Evolutionary conservation across 208 protist genomes (phyloP).

Genomic region (Herpetomonas tarakana): DNA sequence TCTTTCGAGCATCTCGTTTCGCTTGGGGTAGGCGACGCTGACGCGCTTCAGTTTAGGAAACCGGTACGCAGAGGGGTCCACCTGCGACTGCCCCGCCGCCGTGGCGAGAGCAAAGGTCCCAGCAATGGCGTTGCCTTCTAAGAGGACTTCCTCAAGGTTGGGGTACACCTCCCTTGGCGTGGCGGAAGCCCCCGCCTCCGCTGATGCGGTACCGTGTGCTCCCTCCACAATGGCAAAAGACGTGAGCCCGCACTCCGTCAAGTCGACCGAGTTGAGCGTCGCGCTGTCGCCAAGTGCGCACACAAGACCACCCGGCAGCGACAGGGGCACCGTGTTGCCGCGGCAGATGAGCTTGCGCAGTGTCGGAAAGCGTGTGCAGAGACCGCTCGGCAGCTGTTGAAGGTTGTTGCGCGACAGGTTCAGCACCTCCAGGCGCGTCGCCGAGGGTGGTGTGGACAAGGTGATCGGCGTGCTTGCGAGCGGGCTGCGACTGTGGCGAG

Average conservation of each 20-base stretch:
- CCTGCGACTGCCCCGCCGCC: neutral
- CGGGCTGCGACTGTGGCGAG: neutral
- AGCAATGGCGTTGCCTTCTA: slow-evolving; percentile 29
- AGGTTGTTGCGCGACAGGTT: slow-evolving; percentile 35
- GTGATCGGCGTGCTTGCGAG: neutral
- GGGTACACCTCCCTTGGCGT: slow-evolving; percentile 8
- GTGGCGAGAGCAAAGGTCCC: slow-evolving; percentile 23
- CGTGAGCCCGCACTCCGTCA: slow-evolving; percentile 12
- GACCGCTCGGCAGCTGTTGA: slow-evolving; percentile 17
- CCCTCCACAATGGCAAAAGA: slow-evolving; percentile 20
- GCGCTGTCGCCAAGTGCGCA: slow-evolving; percentile 17
- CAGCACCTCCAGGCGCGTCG: slow-evolving; percentile 27
- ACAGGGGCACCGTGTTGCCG: slow-evolving; percentile 17
- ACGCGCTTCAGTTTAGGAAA: slow-evolving; percentile 26
- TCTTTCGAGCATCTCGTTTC: slow-evolving; percentile 10
- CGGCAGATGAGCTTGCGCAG: slow-evolving; percentile 30
- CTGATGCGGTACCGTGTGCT: neutral
- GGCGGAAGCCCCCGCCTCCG: neutral
- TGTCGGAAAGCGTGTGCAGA: slow-evolving; percentile 26
- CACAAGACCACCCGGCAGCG: slow-evolving; percentile 16
- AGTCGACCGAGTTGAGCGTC: slow-evolving; percentile 15
- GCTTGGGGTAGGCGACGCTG: slow-evolving; percentile 12
- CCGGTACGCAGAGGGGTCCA: too few relatives aligned
- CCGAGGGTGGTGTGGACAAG: too few relatives aligned
- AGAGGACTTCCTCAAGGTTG: slow-evolving; percentile 29